Evolutionary conservation across 495 filamentous ascomycete species (phyloP), one percentile per base, ranked within the genome.

Genomic region (Astrocystis sublimbata): DNA sequence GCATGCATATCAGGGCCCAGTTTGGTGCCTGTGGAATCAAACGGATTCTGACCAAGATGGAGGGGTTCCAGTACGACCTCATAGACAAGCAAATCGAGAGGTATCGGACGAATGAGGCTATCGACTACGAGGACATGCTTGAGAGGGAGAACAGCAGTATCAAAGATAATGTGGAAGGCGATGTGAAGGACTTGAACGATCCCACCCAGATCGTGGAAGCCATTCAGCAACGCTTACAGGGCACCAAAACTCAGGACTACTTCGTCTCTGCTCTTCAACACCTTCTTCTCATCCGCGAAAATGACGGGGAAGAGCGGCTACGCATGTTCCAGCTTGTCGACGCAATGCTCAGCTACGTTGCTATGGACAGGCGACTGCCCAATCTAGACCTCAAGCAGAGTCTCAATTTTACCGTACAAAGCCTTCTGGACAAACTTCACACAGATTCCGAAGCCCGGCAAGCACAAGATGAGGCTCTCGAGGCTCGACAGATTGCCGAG

Each of bases 241-340:
- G 91, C 15, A 92, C 83, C 52, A 86, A 90, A 57, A 85, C 93
- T 4, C 89, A 94, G 63, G 94, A 98, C 71, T 98, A 98, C 76
- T 98, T 98, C 75, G 81, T 96, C 30, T 97, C 93, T 36, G 90
- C 93, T 10, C 83, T 98, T 75, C 94, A 98, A 72, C 94, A 98
- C 78, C 85, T 98, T 71, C 83, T 98, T 43, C 79, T 98, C 35
- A 96, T 98, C 66, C 85, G 92, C 53, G 92, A 97, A 67, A 96
- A 94, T 65, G 91, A 93, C 50, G 88, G 89, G 38, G 94, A 98
- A 72, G 94, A 98, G 73, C 84, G 92, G 36, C 75, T 97, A 33
- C 87, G 92, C 31, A 96, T 97, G 92, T 98, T 98, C 78, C 94
- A 98, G 80, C 85, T 98, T 9, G 93, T 98, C 8, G 94, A 98